phyloP scores from a whole-genome alignment of 306 rosid species.

The Cucumis sativus region Cucumber_9930_V3 NC_026661.2:8143501-8144000 shows the following conservation, averaged over 20 bases:
- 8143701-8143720: not conserved
- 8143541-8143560: constrained; percentile 37
- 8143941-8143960: no score
- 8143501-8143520: not conserved
- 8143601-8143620: constrained; percentile 35
- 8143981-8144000: no score
- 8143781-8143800: constrained; percentile 38
- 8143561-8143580: constrained; percentile 53
- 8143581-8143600: constrained; percentile 39
- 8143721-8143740: constrained; percentile 38
- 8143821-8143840: not conserved
- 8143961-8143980: no score
- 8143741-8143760: constrained; percentile 23
- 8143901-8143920: no score
- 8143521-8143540: constrained; percentile 37
- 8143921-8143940: no score
- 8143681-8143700: not conserved
- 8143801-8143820: not conserved
- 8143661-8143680: not conserved
- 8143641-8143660: not conserved
- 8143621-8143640: constrained; percentile 44
- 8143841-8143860: no score
- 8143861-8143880: no score
- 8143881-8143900: no score
- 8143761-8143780: constrained; percentile 26